Evolutionary conservation across 176 grass and related monocot genomes (phyloP), one percentile per base, ranked within the genome.

Genomic region (Chrysopogon serrulatus): DNA sequence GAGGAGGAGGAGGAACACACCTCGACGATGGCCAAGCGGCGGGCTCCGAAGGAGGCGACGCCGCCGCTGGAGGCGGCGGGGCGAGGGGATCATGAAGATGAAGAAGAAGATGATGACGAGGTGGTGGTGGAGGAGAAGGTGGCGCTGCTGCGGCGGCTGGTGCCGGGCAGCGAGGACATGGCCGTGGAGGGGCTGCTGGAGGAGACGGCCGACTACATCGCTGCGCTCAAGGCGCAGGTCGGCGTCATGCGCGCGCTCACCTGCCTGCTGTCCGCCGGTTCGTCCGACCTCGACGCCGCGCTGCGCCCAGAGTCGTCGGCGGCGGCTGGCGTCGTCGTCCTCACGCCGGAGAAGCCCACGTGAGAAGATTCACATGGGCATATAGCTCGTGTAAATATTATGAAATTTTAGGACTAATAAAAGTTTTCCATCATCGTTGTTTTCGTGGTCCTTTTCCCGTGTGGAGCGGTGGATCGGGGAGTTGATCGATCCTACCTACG

Each of bases 201-300:
- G 47, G 94, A 97, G 89, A 94, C 94, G 54, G 94, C 91, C 3
- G 94, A 92, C 84, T 97, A 97, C 80, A 92, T 97, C 73, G 79
- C 87, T 33, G 87, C 91, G 31, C 86, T 97, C 74, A 79, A 77
- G 43, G 75, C 78, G 47, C 94, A 94, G 86, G 94, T 97, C 65
- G 81, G 87, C 72, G 94, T 86, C 63, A 97, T 97, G 94, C 80
- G 91, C 45, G 79, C 87, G 49, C 84, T 97, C 57, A 82, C 91
- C 60, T 74, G 89, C 83, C 65, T 97, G 71, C 87, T 94, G 2
- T 67, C 90, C 75, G n/a, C n/a, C n/a, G 91, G 91, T 66, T 53
- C n/a, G n/a, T n/a, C 90, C 61, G 91, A 87, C 76, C 68, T 94
- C 62, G 86, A 86, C 62, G 68, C 32, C 56, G 56, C 12, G 57